Base-by-base conservation (phyloP, 768 basidiomycete genomes). In the Kwoniella sp. region DNA sequence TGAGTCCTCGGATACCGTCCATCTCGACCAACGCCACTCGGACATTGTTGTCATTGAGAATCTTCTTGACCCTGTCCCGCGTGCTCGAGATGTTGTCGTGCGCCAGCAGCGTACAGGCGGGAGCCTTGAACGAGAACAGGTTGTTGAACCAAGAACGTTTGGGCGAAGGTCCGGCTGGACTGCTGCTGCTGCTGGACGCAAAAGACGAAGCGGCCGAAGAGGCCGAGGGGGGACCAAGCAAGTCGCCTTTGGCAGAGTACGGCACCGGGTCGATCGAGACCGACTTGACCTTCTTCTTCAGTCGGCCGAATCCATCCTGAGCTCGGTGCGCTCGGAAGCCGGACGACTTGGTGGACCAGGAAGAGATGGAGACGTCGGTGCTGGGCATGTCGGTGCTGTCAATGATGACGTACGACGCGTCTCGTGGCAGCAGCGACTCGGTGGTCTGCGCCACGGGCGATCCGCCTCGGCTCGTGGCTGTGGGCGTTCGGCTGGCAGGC, bases 71-170 rank as follows among this genome's bases (percentile, higher is more conserved):
- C 65, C 87, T 84, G 60, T 82, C 82, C 42, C 86, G 78, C 5
- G 89, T 87, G 33, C 80, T 82, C 56, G 82, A 78, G 10, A 73
- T 71, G 31, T 68, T 71, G 50, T 77, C 75, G 45, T 64, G 69
- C 11, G 77, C 77, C 53, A 73, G 63, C 39, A 79, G 61, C 0
- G 73, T 75, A 56, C 73, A 76, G 20, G 76, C 59, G 6, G 65
- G 46, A 10, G 87, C 83, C 65, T 85, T 88, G 77, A 89, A 84
- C 69, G 82, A 86, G 80, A 96, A 92, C 34, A 95, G 80, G 63
- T 84, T 87, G 37, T 83, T 83, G 56, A 99, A 82, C 93, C 92
- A 98, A 44, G 80, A 81, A 56, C 82, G 81, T 75, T 80, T 84
- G 15, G 82, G 80, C 23, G 76, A 76, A 9, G 58, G 23, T 19